Evolutionary conservation across 2,329 filamentous ascomycete genomes (phyloP).

Genomic region (Hirsutella rhossiliensis): DNA sequence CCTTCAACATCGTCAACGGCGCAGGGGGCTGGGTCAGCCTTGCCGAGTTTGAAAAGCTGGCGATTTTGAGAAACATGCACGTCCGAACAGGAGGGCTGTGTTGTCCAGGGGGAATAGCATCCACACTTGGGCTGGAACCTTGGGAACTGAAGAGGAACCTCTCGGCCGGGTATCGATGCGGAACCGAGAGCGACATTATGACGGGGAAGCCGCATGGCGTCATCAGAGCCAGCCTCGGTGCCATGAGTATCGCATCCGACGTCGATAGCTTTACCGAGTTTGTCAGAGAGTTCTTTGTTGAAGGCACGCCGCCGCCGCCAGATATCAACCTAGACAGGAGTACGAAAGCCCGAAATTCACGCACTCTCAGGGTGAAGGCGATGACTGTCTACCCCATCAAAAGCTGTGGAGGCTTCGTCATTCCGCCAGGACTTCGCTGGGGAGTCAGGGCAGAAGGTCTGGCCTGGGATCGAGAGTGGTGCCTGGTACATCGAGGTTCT

Average conservation of each 20-base stretch:
- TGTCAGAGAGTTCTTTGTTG: conserved; percentile 53
- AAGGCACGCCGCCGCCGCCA: conserved; percentile 1
- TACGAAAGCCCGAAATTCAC: neutral
- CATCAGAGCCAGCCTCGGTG: conserved; percentile 74
- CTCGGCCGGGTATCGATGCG: conserved; percentile 73
- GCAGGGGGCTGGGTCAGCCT: conserved; percentile 66
- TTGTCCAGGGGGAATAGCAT: conserved; percentile 78
- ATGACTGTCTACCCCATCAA: conserved; percentile 85
- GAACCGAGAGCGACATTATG: conserved; percentile 69
- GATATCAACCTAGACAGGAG: neutral
- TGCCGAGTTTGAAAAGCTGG: conserved; percentile 77
- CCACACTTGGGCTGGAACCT: conserved; percentile 57
- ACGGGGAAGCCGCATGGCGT: conserved; percentile 80
- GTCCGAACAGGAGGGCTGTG: conserved; percentile 82
- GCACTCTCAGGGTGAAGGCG: conserved; percentile 35
- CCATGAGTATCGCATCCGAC: conserved; percentile 74
- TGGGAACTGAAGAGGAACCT: conserved; percentile 82
- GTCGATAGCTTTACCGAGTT: conserved; percentile 62
- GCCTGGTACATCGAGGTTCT: conserved; percentile 76
- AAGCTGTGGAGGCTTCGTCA: conserved; percentile 69
- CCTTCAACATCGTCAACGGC: conserved; percentile 69
- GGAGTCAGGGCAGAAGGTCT: conserved; percentile 71
- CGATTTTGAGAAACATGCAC: conserved; percentile 66
- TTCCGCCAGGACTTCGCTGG: conserved; percentile 58
- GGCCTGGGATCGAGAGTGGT: conserved; percentile 95